phyloP scores from a whole-genome alignment of 176 grass and related monocot genomes.

The Hordeum marinum region DNA sequence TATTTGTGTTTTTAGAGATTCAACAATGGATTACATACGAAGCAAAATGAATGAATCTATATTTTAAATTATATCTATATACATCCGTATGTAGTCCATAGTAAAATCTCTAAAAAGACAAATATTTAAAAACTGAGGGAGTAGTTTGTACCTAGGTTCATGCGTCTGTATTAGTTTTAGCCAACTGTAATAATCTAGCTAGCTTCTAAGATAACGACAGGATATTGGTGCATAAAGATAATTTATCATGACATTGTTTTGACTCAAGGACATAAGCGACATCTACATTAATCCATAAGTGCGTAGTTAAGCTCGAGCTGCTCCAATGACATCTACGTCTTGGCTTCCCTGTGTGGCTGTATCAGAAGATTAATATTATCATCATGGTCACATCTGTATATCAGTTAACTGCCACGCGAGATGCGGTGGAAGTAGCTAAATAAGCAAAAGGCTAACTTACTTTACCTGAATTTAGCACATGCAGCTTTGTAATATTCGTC shows the following conservation, averaged over 20 bases:
- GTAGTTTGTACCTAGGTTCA: not conserved
- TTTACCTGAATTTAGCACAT: not conserved
- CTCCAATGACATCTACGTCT: not conserved
- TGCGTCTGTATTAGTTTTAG: not conserved
- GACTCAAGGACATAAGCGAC: not conserved
- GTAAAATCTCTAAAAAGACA: too few relatives aligned
- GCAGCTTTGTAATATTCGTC: not conserved
- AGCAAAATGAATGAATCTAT: too few relatives aligned
- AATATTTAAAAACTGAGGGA: too few relatives aligned
- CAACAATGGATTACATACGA: too few relatives aligned
- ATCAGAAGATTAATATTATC: not conserved
- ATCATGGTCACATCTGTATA: not conserved
- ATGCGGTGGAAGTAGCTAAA: not conserved
- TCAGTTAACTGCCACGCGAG: constrained; percentile 4
- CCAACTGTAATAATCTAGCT: not conserved
- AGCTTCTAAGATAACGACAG: not conserved
- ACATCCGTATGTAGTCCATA: too few relatives aligned
- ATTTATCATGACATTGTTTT: not conserved
- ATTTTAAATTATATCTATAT: too few relatives aligned
- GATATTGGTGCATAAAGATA: not conserved
- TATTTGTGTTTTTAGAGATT: too few relatives aligned
- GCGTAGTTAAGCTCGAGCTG: not conserved
- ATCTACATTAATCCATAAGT: not conserved
- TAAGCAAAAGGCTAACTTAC: not conserved
- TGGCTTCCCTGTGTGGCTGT: not conserved